Evolutionary conservation across 441 rosid species (phyloP), one percentile per base, ranked within the genome.

Genomic region (Theobroma grandiflorum): DNA sequence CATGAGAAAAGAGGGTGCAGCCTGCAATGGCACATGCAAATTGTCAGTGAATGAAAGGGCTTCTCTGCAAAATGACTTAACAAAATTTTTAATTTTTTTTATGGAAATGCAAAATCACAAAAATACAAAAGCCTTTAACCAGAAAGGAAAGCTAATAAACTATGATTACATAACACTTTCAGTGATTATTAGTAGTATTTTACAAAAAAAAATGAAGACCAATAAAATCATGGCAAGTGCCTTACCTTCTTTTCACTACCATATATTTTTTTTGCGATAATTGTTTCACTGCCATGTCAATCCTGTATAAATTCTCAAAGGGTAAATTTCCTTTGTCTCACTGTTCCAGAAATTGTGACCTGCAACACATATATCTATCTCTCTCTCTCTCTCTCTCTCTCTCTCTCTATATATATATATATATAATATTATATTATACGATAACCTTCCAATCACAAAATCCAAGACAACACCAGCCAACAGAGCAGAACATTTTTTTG

Each of bases 1-100:
- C 43, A 12, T 47, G 74, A 47, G n/a, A 4, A 11, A 9, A 15
- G 64, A 68, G 64, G 33, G 22, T 37, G 43, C 45, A 57, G 65
- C 50, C 53, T 79, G 71, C 71, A 70, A 61, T 1, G 45, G 50
- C 83, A 76, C 80, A 81, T 81, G 83, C 72, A 59, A 31, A 37
- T 8, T 75, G 79, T 81, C 70, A 80, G 79, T 18, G 11, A 78
- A 52, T 16, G 65, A 42, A 43, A 11, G 38, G 47, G 59, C 35
- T 59, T 20, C 65, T 59, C 77, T 45, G 37, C 72, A 69, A 26
- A 26, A 42, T 40, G 73, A 14, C 67, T 33, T 68, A 6, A 6
- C 22, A 53, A 53, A 8, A 11, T 49, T 3, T 20, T 66, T 2
- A 31, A 3, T 6, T n/a, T 63, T 15, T 40, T 14, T 71, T 7